Conservation (phyloP, 169 alveolate species). For the Toxoplasma gondii region DNA sequence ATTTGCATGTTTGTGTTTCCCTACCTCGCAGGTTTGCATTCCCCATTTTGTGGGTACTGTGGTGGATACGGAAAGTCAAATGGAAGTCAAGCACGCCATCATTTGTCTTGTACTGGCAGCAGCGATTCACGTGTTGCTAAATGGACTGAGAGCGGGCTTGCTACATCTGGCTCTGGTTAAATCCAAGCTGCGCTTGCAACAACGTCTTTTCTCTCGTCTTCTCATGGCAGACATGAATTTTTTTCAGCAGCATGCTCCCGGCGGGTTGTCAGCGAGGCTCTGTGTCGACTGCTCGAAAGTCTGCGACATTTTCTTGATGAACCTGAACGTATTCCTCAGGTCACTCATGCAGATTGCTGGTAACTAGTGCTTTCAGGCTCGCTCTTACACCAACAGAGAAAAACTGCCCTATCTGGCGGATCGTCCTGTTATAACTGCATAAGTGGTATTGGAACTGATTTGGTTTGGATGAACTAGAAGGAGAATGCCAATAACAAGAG, state of each 20-base stretch:
- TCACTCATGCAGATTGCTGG: neutral
- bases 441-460: too few species aligned
- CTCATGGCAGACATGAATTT: neutral
- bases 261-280: neutral
- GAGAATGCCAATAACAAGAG: too few species aligned
- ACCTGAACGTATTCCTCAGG: neutral
- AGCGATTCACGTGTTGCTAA: neutral
- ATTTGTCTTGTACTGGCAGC: neutral
- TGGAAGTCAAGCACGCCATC: neutral
- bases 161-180: neutral
- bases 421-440: too few species aligned
- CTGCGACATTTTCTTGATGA: neutral
- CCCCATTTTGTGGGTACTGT: neutral
- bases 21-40: neutral
- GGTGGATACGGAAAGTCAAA: conserved; percentile 1
- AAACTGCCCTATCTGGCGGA: too few species aligned
- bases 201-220: neutral
- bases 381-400: too few species aligned
- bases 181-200: neutral
- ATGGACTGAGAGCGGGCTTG: neutral
- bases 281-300: conserved; percentile 6
- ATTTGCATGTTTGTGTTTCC: neutral
- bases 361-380: too few species aligned
- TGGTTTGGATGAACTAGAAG: too few species aligned
- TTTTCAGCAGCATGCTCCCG: neutral